phyloP scores from a whole-genome alignment of 2,329 filamentous ascomycete species.

The Trichoderma arundinaceum region DNA sequence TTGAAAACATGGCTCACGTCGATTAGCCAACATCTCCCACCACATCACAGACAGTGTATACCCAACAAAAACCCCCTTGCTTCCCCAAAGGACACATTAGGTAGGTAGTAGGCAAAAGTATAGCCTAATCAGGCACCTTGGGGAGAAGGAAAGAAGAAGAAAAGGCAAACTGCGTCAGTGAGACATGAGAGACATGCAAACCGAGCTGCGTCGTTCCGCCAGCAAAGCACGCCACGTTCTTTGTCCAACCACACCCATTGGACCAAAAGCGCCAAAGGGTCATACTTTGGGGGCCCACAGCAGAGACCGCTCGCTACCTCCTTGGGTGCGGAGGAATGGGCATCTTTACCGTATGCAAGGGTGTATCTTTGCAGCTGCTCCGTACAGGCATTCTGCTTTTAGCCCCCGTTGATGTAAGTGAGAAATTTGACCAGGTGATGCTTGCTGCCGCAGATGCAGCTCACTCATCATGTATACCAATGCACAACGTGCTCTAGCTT shows the following conservation, averaged over 20 bases:
- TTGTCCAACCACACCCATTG: conserved; percentile 27
- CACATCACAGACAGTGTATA: background rate
- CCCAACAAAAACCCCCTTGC: conserved; percentile 2
- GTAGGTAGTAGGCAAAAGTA: conserved; percentile 4
- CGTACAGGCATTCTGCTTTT: background rate
- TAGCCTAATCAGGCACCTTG: conserved; percentile 18
- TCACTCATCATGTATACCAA: background rate
- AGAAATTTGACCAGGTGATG: conserved; percentile 1
- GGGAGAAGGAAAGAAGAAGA: background rate
- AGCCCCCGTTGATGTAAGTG: background rate
- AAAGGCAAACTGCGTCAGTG: background rate
- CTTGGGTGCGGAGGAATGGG: too few species aligned
- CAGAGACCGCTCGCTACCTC: background rate
- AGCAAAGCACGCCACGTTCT: conserved; percentile 29
- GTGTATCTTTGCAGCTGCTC: too few species aligned
- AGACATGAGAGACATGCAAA: background rate
- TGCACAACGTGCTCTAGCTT: conserved; percentile 3
- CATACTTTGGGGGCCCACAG: conserved; percentile 11
- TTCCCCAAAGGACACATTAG: background rate
- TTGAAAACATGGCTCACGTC: background rate
- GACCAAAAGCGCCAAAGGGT: conserved; percentile 4
- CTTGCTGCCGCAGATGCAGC: conserved; percentile 2
- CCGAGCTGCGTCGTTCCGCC: conserved; percentile 12
- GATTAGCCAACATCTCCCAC: conserved; percentile 12
- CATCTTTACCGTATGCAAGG: background rate